Conservation (phyloP, 495 filamentous ascomycete species). For the Penicillium cinerascens region DNA sequence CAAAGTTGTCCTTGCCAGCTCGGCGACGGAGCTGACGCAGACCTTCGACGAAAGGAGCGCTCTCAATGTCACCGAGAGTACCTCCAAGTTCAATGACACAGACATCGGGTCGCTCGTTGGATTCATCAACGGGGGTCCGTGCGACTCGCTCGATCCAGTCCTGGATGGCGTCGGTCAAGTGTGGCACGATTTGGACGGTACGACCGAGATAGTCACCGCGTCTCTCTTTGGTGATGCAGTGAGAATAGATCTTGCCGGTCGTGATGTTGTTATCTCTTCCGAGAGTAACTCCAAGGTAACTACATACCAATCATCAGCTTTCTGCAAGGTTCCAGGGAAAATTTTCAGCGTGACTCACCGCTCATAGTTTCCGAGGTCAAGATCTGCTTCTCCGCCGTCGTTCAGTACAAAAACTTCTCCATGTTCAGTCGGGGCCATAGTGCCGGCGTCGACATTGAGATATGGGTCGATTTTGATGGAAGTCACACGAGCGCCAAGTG, state of each 20-base stretch:
- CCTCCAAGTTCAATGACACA: conserved; percentile 76
- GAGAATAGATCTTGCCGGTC: conserved; percentile 88
- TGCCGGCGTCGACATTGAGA: conserved; percentile 68
- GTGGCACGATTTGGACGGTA: conserved; percentile 90
- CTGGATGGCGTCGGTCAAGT: conserved; percentile 84
- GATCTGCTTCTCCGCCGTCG: conserved; percentile 78
- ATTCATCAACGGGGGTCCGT: conserved; percentile 80
- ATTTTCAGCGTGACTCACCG: conserved; percentile 47
- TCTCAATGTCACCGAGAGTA: conserved; percentile 88
- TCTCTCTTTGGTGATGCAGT: conserved; percentile 76
- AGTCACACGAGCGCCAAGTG: conserved; percentile 67
- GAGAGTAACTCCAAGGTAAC: conserved; percentile 23
- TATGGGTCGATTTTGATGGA: conserved; percentile 61
- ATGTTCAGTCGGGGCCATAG: conserved; percentile 75
- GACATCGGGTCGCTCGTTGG: conserved; percentile 75
- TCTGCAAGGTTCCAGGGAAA: conserved; percentile 41
- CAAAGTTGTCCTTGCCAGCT: conserved; percentile 74
- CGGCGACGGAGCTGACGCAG: conserved; percentile 69
- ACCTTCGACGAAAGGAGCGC: conserved; percentile 82
- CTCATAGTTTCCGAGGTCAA: conserved; percentile 96
- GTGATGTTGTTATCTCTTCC: conserved; percentile 25
- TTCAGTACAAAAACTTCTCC: conserved; percentile 71
- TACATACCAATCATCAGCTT: neutral
- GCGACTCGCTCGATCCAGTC: conserved; percentile 92
- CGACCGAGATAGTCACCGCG: conserved; percentile 82